Conservation (phyloP, 768 basidiomycete genomes). For the Tulasnella sp. region DNA sequence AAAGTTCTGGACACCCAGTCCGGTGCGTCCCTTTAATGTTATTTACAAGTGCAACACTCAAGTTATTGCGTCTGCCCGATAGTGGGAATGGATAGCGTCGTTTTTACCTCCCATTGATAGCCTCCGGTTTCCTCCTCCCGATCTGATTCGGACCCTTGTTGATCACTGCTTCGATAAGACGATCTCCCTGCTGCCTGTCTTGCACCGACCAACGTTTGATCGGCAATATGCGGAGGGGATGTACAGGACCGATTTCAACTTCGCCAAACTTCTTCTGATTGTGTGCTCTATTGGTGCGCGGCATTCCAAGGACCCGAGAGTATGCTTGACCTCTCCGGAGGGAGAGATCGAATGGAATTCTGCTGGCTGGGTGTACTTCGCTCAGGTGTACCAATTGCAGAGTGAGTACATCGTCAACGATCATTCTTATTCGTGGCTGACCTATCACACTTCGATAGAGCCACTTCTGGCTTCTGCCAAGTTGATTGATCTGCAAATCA, state of each 20-base stretch:
- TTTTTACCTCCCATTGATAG: constrained; percentile 19
- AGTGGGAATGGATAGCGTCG: constrained; percentile 28
- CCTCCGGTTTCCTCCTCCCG: constrained; percentile 46
- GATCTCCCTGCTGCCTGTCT: constrained; percentile 52
- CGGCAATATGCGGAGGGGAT: constrained; percentile 38
- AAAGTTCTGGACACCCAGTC: constrained; percentile 12
- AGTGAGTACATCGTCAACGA: constrained; percentile 36
- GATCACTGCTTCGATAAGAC: constrained; percentile 51
- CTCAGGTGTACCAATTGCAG: constrained; percentile 51
- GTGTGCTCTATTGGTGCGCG: constrained; percentile 60
- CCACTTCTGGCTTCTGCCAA: constrained; percentile 35
- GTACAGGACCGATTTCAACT: constrained; percentile 40
- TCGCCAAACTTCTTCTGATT: constrained; percentile 51
- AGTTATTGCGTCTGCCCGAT: constrained; percentile 13
- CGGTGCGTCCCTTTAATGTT: constrained; percentile 4
- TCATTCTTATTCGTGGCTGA: background rate
- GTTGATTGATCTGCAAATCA: constrained; percentile 58
- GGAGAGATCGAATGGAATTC: constrained; percentile 35
- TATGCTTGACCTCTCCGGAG: constrained; percentile 34
- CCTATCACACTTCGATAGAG: background rate
- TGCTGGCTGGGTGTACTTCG: constrained; percentile 51
- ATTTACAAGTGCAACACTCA: constrained; percentile 8
- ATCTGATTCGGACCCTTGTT: constrained; percentile 44
- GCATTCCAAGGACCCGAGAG: constrained; percentile 47
- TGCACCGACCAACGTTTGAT: constrained; percentile 65